Percentiles rank a stretch among this genome's conserved stretches.
phyloP scores from a whole-genome alignment of 441 rosid species.

The Populus hybrid region DNA sequence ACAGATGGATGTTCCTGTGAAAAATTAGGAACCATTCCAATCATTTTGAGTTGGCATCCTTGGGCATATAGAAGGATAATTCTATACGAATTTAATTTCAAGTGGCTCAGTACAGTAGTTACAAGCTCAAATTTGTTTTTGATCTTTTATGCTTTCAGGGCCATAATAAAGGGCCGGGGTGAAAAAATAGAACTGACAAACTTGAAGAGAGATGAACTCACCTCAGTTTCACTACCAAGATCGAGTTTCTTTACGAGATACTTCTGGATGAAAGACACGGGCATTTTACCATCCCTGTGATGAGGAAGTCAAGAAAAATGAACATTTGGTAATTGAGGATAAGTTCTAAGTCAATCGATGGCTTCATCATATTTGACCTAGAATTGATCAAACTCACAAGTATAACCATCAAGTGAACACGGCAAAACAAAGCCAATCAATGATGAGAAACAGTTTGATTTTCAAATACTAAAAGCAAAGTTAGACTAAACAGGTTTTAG shows the following conservation, averaged over 20 bases:
- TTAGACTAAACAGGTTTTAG: background rate
- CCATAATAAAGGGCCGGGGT: background rate
- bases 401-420: background rate
- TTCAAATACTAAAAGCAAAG: background rate
- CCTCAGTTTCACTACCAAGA: constrained; percentile 61
- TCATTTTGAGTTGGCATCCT: background rate
- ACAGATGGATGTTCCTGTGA: background rate
- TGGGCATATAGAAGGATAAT: background rate
- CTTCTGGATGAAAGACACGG: constrained; percentile 62
- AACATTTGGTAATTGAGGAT: background rate
- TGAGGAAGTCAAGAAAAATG: background rate
- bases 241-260: constrained; percentile 65
- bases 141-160: background rate
- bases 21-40: background rate
- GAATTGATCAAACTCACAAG: background rate
- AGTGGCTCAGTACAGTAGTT: too few relatives aligned
- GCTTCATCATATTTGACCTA: background rate
- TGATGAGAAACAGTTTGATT: background rate
- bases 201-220: constrained; percentile 21
- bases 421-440: background rate
- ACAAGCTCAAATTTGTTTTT: too few relatives aligned
- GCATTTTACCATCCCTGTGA: constrained; percentile 64
- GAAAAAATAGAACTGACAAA: background rate
- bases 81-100: background rate
- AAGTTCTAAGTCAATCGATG: background rate